Conservation (phyloP, 176 grass and related monocot genomes). For the Phoenix roebelenii region DNA sequence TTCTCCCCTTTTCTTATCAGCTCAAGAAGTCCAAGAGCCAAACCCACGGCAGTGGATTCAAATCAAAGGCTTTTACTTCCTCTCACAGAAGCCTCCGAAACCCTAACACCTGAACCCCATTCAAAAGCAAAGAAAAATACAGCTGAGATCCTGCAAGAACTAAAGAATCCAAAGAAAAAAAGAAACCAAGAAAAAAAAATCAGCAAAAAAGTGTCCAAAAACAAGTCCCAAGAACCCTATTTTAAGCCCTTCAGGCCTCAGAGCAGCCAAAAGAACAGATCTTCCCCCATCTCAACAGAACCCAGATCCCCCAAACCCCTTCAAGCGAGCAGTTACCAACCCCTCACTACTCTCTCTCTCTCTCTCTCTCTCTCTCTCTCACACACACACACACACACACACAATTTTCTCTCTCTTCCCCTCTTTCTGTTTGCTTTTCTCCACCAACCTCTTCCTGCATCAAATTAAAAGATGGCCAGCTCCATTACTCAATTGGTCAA, state of each 20-base stretch:
- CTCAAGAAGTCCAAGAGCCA: too few relatives aligned
- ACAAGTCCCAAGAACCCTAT: neutral
- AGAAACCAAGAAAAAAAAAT: too few relatives aligned
- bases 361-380: too few relatives aligned
- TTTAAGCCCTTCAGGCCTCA: too few relatives aligned
- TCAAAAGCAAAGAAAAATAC: neutral
- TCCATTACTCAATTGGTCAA: too few relatives aligned
- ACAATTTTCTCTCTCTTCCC: neutral
- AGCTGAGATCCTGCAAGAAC: neutral
- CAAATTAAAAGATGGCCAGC: conserved; percentile 8
- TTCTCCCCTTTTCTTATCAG: too few relatives aligned
- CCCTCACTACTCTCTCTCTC: neutral
- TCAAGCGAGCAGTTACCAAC: too few relatives aligned
- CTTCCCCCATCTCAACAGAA: neutral
- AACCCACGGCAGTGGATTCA: too few relatives aligned
- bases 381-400: too few relatives aligned
- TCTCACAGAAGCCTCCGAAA: too few relatives aligned
- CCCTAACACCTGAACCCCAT: neutral
- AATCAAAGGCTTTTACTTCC: too few relatives aligned
- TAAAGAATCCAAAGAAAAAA: neutral
- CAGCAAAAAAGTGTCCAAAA: neutral
- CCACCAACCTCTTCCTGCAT: conserved; percentile 8
- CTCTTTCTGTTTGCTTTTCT: neutral
- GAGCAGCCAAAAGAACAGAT: neutral
- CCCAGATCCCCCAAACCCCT: too few relatives aligned